A percentile compares a stretch with the other conserved stretches of the same genome.
Evolutionary conservation across 164 flowering plant species (phyloP).

Genomic region (Dillenia suffruticosa): DNA sequence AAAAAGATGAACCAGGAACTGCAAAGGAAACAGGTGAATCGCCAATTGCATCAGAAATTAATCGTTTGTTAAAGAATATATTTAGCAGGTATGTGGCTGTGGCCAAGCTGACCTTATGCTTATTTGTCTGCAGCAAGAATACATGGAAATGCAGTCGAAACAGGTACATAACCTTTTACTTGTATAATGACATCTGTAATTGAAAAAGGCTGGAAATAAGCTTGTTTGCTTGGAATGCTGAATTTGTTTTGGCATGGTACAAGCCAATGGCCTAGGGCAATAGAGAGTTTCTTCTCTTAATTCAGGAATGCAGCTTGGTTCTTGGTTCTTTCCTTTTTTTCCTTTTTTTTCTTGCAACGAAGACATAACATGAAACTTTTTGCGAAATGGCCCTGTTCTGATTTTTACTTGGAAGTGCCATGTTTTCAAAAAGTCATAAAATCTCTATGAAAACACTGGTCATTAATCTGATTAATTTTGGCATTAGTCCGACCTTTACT

Average conservation of each 20-base stretch:
- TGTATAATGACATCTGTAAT: neutral
- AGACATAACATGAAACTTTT: too few species aligned
- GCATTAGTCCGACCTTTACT: neutral
- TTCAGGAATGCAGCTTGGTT: neutral
- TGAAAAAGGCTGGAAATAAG: too few species aligned
- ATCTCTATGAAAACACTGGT: constrained; percentile 26
- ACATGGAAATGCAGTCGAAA: constrained; percentile 68
- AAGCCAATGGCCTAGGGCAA: neutral
- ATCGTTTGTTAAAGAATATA: neutral
- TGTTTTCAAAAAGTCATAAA: neutral
- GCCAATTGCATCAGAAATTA: too few species aligned
- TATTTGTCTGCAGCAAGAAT: constrained; percentile 51
- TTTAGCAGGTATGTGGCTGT: neutral
- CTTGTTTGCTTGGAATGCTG: neutral
- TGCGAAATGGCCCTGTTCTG: too few species aligned
- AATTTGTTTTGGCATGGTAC: neutral
- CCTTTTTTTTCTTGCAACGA: too few species aligned
- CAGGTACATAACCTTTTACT: constrained; percentile 42
- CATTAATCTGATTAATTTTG: constrained; percentile 9
- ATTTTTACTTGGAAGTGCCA: too few species aligned
- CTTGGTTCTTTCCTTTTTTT: neutral
- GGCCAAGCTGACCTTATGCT: constrained; percentile 2
- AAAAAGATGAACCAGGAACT: constrained; percentile 78
- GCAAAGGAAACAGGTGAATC: constrained; percentile 62
- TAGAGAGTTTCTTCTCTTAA: too few species aligned